These are phyloP conservation scores for Diaporthe destruens DNA, from an alignment of 2,329 filamentous ascomycete genomes.

Conservation along the genomic window DNA sequence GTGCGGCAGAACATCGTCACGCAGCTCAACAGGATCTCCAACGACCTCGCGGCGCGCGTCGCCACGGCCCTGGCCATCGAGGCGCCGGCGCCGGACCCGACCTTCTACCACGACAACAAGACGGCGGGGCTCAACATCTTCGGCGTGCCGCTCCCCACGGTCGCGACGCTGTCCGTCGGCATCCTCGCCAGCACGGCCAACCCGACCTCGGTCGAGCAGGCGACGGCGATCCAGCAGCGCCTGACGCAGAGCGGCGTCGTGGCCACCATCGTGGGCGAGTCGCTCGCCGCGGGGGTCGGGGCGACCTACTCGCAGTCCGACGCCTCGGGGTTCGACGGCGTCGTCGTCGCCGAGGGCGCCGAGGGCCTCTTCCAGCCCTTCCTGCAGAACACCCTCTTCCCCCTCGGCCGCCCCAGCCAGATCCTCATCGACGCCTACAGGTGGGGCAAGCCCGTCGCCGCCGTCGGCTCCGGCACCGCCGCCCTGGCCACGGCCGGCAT, in stretches of 20 bases:
- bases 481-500: constrained; percentile 61
- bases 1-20: constrained; percentile 75
- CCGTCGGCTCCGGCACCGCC: constrained; percentile 60
- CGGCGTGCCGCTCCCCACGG: constrained; percentile 66
- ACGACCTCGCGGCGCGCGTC: constrained; percentile 76
- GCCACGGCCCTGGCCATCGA: constrained; percentile 70
- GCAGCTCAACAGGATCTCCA: constrained; percentile 76
- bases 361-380: constrained; percentile 62
- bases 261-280: constrained; percentile 72
- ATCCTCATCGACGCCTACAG: constrained; percentile 73
- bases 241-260: constrained; percentile 66
- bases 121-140: constrained; percentile 73
- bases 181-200: constrained; percentile 65
- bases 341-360: constrained; percentile 70
- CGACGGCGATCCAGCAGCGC: constrained; percentile 61
- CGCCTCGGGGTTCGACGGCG: constrained; percentile 71
- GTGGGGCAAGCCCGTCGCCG: constrained; percentile 78
- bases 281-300: constrained; percentile 65
- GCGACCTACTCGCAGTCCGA: constrained; percentile 75
- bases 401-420: constrained; percentile 71
- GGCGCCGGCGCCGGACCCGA: constrained; percentile 69
- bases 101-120: constrained; percentile 77
- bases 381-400: constrained; percentile 68
- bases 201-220: constrained; percentile 60
- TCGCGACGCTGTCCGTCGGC: constrained; percentile 74